Evolutionary conservation across 73 alveolate species (phyloP).

Genomic region (Stentor coeruleus): DNA sequence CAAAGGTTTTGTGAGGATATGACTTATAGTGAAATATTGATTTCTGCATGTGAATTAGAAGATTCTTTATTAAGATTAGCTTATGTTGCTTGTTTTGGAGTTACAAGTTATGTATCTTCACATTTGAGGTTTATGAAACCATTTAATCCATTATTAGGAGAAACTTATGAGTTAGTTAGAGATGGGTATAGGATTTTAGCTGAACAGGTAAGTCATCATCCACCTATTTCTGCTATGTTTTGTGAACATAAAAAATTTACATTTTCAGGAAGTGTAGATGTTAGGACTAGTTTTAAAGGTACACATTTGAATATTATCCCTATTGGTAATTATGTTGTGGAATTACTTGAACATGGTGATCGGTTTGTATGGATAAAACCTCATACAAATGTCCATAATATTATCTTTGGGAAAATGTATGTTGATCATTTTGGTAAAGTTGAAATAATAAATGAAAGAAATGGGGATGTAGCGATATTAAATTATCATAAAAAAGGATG

Average conservation of each 20-base stretch:
- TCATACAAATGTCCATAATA: slow-evolving; percentile 69
- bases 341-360: slow-evolving; percentile 61
- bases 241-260: slow-evolving; percentile 72
- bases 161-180: slow-evolving; percentile 80
- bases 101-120: slow-evolving; percentile 64
- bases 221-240: slow-evolving; percentile 91
- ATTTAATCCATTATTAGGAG: slow-evolving; percentile 93
- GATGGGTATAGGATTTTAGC: slow-evolving; percentile 61
- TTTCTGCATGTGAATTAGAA: slow-evolving; percentile 61
- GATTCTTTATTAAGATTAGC: slow-evolving; percentile 73
- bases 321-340: slow-evolving; percentile 72
- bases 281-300: slow-evolving; percentile 78
- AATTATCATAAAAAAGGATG: slow-evolving; percentile 78
- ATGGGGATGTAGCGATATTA: slow-evolving; percentile 65
- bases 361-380: slow-evolving; percentile 77
- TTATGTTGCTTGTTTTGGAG: slow-evolving; percentile 70
- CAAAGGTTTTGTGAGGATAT: slow-evolving; percentile 84
- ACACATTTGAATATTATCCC: slow-evolving; percentile 80
- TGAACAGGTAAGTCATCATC: slow-evolving; percentile 92
- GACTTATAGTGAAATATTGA: slow-evolving; percentile 66
- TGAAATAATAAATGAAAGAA: slow-evolving; percentile 63
- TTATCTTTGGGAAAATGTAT: slow-evolving; percentile 77
- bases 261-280: slow-evolving; percentile 83
- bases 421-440: slow-evolving; percentile 85
- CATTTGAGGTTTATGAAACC: slow-evolving; percentile 84